Evolutionary conservation across 2,329 filamentous ascomycete genomes (phyloP).

Genomic region (Stemphylium vesicarium): DNA sequence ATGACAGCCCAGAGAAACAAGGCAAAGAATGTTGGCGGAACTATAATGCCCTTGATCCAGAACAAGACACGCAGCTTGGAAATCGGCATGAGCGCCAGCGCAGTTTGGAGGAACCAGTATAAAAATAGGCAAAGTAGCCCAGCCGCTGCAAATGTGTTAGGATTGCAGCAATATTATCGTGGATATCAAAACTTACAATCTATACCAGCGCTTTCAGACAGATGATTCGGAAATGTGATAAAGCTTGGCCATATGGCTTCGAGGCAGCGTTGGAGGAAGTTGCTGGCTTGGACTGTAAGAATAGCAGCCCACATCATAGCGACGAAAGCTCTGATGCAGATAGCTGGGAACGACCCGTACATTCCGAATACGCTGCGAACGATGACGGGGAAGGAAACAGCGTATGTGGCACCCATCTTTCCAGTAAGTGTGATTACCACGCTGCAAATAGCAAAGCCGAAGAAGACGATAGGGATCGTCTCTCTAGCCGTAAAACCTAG

Average conservation of each 20-base stretch:
- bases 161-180: fast-evolving
- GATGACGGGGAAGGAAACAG: slow-evolving; percentile 51
- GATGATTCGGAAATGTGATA: slow-evolving; percentile 48
- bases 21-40: slow-evolving; percentile 53
- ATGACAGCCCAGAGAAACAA: slow-evolving; percentile 55
- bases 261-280: slow-evolving; percentile 52
- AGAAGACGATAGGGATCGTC: slow-evolving; percentile 57
- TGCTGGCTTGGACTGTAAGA: slow-evolving; percentile 55
- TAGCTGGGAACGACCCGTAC: slow-evolving; percentile 53
- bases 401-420: slow-evolving; percentile 51
- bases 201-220: slow-evolving; percentile 40
- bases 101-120: slow-evolving; percentile 59
- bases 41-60: slow-evolving; percentile 52
- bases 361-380: slow-evolving; percentile 55
- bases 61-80: slow-evolving; percentile 54
- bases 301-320: slow-evolving; percentile 58
- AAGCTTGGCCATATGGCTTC: slow-evolving; percentile 53
- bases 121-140: slow-evolving; percentile 59
- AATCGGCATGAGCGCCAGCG: slow-evolving; percentile 53
- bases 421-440: slow-evolving; percentile 58
- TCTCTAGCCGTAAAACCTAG: slow-evolving; percentile 56
- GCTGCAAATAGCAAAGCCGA: slow-evolving; percentile 56
- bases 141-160: slow-evolving; percentile 43
- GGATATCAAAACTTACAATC: slow-evolving; percentile 25
- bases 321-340: slow-evolving; percentile 54